Base-by-base conservation (phyloP, 2,329 filamentous ascomycete species). In the Colletotrichum abscissum region DNA sequence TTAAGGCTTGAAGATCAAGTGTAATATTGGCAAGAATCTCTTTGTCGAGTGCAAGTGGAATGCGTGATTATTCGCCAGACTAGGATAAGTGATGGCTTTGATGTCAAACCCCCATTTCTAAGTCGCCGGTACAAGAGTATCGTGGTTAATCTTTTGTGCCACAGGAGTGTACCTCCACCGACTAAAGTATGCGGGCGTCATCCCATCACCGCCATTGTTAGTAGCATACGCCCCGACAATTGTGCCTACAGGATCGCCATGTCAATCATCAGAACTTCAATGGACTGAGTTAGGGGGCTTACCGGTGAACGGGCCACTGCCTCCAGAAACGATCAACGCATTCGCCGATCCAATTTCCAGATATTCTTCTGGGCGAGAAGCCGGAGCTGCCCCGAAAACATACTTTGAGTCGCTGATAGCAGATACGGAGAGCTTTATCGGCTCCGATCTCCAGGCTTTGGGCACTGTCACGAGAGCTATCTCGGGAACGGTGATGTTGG, bases 221-320 rank as follows among this genome's bases (percentile, higher is more conserved):
- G 88, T 90, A 46, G 84, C 85, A 77, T 89, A 90, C 1, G 85
- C 82, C 1, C 87, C 88, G 0, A 90, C 73, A 28, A 90, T 78
- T 1, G 84, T 83, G 0, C 88, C 88, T 82, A 76, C 68, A 81
- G 12, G 14, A 7, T 19, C 5, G 12, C 4, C 4, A 0, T 30
- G 19, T 72, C 5, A 68, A 65, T 38, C 3, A 19, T 3, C 16
- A 1, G 12, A 2, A 12, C 22, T 1, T 1, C 4, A n/a, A 28
- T 1, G 4, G 8, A 5, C 5, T 7, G 9, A 8, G 22, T 2
- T 2, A 3, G 8, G 38, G 5, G 16, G 16, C 57, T 72, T 22
- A 72, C 84, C 84, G 28, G 83, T 83, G 68, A 77, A 78, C 2
- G 68, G 69, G 1, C 68, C 72, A 5, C 62, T 68, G 11, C 74